Evolutionary conservation across 805 yeast species (phyloP).

Genomic region (Cyberlindnera amylophila): DNA sequence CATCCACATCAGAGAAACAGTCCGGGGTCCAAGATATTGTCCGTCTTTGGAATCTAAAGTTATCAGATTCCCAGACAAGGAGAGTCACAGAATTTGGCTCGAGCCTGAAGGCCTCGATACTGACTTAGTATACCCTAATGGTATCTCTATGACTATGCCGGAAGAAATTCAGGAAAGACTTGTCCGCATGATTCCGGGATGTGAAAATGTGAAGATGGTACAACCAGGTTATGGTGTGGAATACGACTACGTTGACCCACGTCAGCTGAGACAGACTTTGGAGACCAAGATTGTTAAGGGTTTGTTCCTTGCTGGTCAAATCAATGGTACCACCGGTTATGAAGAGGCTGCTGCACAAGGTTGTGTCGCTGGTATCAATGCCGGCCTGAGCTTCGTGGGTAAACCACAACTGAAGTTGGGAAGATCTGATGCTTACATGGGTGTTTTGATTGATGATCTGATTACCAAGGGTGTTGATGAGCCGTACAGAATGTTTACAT

Average conservation of each 20-base stretch:
- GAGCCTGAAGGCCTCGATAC: slow-evolving; percentile 95
- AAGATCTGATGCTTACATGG: slow-evolving; percentile 85
- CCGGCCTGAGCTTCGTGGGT: slow-evolving; percentile 55
- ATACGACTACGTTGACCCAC: slow-evolving; percentile 93
- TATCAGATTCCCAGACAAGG: slow-evolving; percentile 71
- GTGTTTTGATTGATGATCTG: slow-evolving; percentile 90
- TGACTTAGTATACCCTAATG: slow-evolving; percentile 91
- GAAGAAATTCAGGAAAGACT: slow-evolving; percentile 79
- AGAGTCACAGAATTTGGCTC: slow-evolving; percentile 82
- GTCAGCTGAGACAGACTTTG: slow-evolving; percentile 71
- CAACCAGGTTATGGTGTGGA: slow-evolving; percentile 99
- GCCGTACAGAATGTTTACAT: slow-evolving; percentile 97
- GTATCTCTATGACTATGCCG: slow-evolving; percentile 95
- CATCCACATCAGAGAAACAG: slow-evolving; percentile 88
- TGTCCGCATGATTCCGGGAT: slow-evolving; percentile 77
- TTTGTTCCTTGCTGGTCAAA: slow-evolving; percentile 89
- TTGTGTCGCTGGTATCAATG: slow-evolving; percentile 90
- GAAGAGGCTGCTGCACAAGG: slow-evolving; percentile 99
- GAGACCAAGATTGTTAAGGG: slow-evolving; percentile 82
- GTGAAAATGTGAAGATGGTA: slow-evolving; percentile 80
- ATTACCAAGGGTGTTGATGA: slow-evolving; percentile 95
- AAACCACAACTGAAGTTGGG: slow-evolving; percentile 49
- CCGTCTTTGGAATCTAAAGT: slow-evolving; percentile 94
- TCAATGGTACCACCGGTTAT: slow-evolving; percentile 97
- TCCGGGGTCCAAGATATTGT: slow-evolving; percentile 95